Base-by-base conservation (phyloP, 345 rosid genomes). In the Odontarrhena argentea region DNA sequence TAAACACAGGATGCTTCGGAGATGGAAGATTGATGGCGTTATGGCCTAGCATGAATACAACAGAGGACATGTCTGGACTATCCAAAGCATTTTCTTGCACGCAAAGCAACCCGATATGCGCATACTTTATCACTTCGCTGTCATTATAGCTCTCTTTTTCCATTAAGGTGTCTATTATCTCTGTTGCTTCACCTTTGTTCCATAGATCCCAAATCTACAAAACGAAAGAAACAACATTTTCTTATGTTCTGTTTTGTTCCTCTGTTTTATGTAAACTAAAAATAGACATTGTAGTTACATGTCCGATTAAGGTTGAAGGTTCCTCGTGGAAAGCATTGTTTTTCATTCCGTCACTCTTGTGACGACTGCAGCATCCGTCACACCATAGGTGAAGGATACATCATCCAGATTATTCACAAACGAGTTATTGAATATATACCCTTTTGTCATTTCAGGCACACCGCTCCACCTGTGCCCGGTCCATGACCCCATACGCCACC, bases 401-500 rank as follows among this genome's bases (percentile, higher is more conserved):
- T 83, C 90, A 3, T 62, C 77, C 2, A 49, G 36, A n/a, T 61
- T 76, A 9, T 54, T 66, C 22, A 79, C 79, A 51, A 49, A 75
- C 0, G 58, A 71, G 42, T 53, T 36, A 12, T 67, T 75, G n/a
- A 67, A 81, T 34, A 81, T 84, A 47, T 9, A 79, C 9, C 10
- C 45, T 5, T 2, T 34, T 5, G 65, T 46, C 90, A 87, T 86
- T 55, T 75, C 80, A 1, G 88, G 92, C 37, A 90, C 75, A 6
- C 91, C 92, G 46, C 78, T 84, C 94, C 82, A 86, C 46, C 85
- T 75, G 12, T 28, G 54, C 18, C 89, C 91, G 5, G 81, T 85
- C 91, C 89, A 82, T 1, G 85, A 45, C 24, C 92, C 92, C 10
- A 54, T 47, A n/a, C 91, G 83, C 86, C 84, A 85, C 61, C 60